These are phyloP conservation scores for Penicillium sp. DNA, from an alignment of 2,329 filamentous ascomycete genomes.

Conservation along the genomic window DNA sequence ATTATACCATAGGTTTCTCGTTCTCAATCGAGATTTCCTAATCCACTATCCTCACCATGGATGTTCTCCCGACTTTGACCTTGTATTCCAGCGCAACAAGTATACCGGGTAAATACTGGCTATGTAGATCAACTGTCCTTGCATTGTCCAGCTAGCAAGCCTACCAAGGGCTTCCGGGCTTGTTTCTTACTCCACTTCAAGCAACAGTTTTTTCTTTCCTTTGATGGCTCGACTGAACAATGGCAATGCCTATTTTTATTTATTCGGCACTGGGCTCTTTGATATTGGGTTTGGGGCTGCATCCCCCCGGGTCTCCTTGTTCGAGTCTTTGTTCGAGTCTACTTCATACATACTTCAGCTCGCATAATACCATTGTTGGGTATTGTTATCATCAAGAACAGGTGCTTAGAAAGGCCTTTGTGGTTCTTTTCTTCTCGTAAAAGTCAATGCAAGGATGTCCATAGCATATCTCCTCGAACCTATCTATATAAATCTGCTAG, in stretches of 20 bases:
- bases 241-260: background rate
- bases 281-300: background rate
- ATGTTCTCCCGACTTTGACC: background rate
- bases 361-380: background rate
- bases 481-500: background rate
- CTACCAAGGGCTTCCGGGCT: background rate
- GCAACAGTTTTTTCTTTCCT: background rate
- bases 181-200: background rate
- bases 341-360: background rate
- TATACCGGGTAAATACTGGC: background rate
- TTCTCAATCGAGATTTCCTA: conserved; percentile 6
- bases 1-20: conserved; percentile 17
- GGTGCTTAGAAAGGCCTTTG: background rate
- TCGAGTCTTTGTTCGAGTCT: background rate
- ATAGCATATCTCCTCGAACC: background rate
- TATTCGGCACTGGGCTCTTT: background rate
- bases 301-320: background rate
- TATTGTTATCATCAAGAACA: background rate
- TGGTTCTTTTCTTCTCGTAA: background rate
- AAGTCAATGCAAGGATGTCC: background rate
- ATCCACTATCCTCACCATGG: conserved; percentile 5
- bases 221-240: background rate
- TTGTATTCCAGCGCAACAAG: background rate
- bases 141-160: background rate
- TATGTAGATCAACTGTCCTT: background rate